Base-by-base conservation (phyloP, 1,139 yeast species). In the Magnusiomyces clavatus region DNA sequence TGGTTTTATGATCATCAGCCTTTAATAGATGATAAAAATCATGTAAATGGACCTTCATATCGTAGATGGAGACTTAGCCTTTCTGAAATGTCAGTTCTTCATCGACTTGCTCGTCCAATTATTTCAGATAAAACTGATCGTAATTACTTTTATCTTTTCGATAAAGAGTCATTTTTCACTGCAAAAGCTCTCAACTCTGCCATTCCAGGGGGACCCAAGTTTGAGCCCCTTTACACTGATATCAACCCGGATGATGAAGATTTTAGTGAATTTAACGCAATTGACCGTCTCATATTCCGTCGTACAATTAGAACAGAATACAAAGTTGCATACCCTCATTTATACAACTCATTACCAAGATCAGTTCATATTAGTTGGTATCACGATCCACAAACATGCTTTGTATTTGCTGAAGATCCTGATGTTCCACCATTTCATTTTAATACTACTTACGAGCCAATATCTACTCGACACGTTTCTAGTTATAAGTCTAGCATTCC, bases 161-260 rank as follows among this genome's bases (percentile, higher is more conserved):
- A 89, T 60, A 81, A 78, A 54, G 76, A 83, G 53, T 76, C 96
- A 0, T 86, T 92, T 57, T 80, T 84, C 64, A 89, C 97, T 0
- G 95, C 97, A 1, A 92, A 92, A 62, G 92, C 95, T 6, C 74
- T 94, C 54, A 89, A 89, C 62, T 76, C 83, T 50, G 83, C 95
- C 1, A 74, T 92, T 42, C 97, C 97, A 0, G 96, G 96, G 2
- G 99, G 98, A 0, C 98, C 99, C 3, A 87, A 84, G 63, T 92
- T 90, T 67, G 97, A 90, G 67, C 96, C 96, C 0, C 68, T 90
- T n/a, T 81, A 74, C 68, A 82, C 82, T 54, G 85, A 83, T 52
- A 72, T 74, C 37, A 82, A 83, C 58, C 82, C 83, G 2, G 83
- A 78, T 43, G 72, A 72, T 49, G 95, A 85, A 57, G 97, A 89